phyloP scores from a whole-genome alignment of 768 basidiomycete genomes.

The Boletus coccyginus region DNA sequence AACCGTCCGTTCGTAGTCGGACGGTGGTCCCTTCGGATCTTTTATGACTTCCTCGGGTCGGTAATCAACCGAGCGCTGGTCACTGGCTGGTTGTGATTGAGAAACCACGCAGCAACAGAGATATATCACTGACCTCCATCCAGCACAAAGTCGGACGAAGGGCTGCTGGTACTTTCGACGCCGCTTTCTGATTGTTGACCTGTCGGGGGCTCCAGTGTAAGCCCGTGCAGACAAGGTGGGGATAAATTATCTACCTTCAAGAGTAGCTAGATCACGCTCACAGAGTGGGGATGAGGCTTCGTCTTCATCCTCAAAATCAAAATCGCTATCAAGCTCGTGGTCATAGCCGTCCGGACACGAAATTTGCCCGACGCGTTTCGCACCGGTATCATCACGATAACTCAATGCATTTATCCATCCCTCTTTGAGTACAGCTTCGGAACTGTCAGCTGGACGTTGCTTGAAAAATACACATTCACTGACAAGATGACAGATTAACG shows the following conservation, averaged over 20 bases:
- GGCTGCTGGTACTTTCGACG: not conserved
- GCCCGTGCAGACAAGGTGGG: not conserved
- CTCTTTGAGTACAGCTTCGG: slow-evolving; percentile 8
- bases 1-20: not conserved
- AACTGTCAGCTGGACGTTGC: not conserved
- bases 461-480: not conserved
- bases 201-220: not conserved
- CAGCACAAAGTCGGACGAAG: slow-evolving; percentile 11
- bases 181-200: slow-evolving; percentile 2
- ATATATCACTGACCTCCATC: slow-evolving; percentile 3
- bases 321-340: slow-evolving; percentile 26
- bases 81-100: slow-evolving; percentile 10
- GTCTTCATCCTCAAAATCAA: slow-evolving; percentile 23
- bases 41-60: slow-evolving; percentile 7
- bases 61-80: not conserved
- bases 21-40: not conserved
- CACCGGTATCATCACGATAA: not conserved
- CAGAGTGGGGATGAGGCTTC: not conserved
- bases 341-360: slow-evolving; percentile 10
- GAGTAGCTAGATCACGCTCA: not conserved
- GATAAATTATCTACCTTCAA: slow-evolving; percentile 1
- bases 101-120: not conserved
- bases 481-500: slow-evolving; percentile 8
- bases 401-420: slow-evolving; percentile 8
- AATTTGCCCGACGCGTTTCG: slow-evolving; percentile 1